Conservation (phyloP, 139 green algal genomes). For the Picochlorum costavermella region DNA sequence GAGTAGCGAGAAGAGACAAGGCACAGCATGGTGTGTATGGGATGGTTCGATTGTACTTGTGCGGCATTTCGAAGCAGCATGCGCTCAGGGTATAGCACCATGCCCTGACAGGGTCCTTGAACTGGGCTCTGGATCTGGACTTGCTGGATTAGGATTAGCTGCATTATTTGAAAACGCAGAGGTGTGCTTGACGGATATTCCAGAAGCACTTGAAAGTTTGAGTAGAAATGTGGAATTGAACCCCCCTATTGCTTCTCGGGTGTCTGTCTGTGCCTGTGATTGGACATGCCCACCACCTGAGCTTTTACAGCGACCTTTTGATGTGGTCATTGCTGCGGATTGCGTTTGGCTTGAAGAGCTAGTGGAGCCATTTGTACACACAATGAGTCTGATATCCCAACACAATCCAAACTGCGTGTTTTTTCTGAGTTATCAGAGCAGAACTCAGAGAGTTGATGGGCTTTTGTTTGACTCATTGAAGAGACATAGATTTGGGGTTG, state of each 20-base stretch:
- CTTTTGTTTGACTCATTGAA: constrained; percentile 14
- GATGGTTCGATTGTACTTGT: constrained; percentile 18
- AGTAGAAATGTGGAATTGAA: constrained; percentile 16
- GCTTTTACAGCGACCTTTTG: not conserved
- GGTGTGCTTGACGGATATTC: no score
- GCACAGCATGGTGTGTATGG: constrained; percentile 29
- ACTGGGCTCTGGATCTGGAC: constrained; percentile 11
- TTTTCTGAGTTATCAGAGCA: constrained; percentile 23
- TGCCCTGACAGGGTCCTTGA: constrained; percentile 17
- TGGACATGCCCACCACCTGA: not conserved
- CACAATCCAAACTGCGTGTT: not conserved
- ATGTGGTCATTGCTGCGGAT: constrained; percentile 20
- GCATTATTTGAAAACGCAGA: no score
- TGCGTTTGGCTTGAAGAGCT: constrained; percentile 22
- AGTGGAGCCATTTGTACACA: constrained; percentile 11
- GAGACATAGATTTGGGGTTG: not conserved
- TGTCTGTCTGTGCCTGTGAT: constrained; percentile 1
- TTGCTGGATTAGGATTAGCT: no score
- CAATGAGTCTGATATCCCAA: constrained; percentile 4
- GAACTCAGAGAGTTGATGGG: constrained; percentile 10
- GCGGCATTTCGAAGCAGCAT: constrained; percentile 3
- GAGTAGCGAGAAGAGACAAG: constrained; percentile 7
- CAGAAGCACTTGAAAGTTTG: no score
- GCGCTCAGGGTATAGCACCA: not conserved
- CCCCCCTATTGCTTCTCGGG: not conserved